Conservation (phyloP, 768 basidiomycete genomes). For the Boletus pseudopeckii region DNA sequence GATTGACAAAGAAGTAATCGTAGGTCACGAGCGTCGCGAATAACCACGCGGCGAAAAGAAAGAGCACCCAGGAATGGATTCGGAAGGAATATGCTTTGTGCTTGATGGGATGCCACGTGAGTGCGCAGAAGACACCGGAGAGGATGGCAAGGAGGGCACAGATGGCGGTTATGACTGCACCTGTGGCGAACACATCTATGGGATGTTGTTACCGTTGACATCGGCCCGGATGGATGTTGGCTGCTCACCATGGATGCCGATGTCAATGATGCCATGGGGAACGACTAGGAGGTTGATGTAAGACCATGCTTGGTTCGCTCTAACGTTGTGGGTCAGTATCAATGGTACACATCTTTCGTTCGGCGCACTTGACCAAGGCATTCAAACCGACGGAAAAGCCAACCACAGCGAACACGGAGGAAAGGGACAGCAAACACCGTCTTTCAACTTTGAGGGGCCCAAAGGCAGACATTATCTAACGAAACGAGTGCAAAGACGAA, state of each 20-base stretch:
- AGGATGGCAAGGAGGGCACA: conserved; percentile 35
- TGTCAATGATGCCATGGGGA: conserved; percentile 4
- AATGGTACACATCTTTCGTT: background rate
- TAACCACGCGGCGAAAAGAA: conserved; percentile 44
- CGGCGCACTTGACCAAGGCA: conserved; percentile 20
- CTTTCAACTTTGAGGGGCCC: conserved; percentile 5
- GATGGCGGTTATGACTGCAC: conserved; percentile 35
- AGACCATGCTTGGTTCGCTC: conserved; percentile 13
- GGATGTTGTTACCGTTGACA: background rate
- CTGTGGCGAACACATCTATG: conserved; percentile 40
- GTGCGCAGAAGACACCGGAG: conserved; percentile 25
- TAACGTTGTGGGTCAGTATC: background rate
- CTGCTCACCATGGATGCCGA: conserved; percentile 14
- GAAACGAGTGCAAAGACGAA: background rate
- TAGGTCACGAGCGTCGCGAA: conserved; percentile 49
- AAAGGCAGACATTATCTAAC: conserved; percentile 4
- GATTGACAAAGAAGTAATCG: conserved; percentile 44
- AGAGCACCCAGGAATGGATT: conserved; percentile 37
- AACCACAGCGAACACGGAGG: conserved; percentile 30
- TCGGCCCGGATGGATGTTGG: background rate
- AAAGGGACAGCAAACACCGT: conserved; percentile 27
- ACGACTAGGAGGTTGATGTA: conserved; percentile 8
- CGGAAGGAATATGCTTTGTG: conserved; percentile 15
- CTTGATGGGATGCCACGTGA: conserved; percentile 16
- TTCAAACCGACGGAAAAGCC: conserved; percentile 17